Evolutionary conservation across 108 stramenopile species (phyloP), one percentile per base, ranked within the genome.

Genomic region (Thalassiosira profunda): DNA sequence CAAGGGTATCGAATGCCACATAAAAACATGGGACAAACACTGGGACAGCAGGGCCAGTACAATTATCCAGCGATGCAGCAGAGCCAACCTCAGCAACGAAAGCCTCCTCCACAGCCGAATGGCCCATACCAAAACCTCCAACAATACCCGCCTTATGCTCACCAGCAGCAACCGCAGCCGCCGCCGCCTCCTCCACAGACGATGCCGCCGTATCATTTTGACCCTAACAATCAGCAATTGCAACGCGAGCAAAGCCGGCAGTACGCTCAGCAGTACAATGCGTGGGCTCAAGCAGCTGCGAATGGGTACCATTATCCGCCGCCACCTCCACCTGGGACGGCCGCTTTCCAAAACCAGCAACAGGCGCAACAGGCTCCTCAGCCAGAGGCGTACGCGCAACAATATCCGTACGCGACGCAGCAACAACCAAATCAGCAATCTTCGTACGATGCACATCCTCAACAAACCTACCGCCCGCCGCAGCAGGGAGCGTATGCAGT

Each of bases 301-400:
- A 74, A 79, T 61, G 72, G 72, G 0, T 74, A 74, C 51, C 69
- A 68, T 35, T 74, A 60, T 52, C 65, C 72, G 31, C 71, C 64
- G 10, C 77, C 77, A 6, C 33, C 41, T 30, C 76, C 52, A 44
- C 76, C 67, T 28, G 41, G 63, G 17, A 21, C 74, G 62, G 42
- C 29, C 11, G 45, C 44, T 18, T 52, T 24, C 3, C 73, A 69
- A 51, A 58, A 66, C 20, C 63, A 71, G 31, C 47, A 59, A 37
- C n/a, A 42, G 33, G 14, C 14, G 28, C 51, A 52, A 31, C 51
- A 52, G n/a, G n/a, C n/a, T 14, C 46, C 46, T 36, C 35, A 17
- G 8, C 28, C 6, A 40, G 41, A 60, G 17, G 20, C 74, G 62
- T 58, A 43, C 11, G 45, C 44, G 18, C 62, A 31, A 5, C 73